Base-by-base conservation (phyloP, 208 protist genomes). In the Pavlovales sp. region DNA sequence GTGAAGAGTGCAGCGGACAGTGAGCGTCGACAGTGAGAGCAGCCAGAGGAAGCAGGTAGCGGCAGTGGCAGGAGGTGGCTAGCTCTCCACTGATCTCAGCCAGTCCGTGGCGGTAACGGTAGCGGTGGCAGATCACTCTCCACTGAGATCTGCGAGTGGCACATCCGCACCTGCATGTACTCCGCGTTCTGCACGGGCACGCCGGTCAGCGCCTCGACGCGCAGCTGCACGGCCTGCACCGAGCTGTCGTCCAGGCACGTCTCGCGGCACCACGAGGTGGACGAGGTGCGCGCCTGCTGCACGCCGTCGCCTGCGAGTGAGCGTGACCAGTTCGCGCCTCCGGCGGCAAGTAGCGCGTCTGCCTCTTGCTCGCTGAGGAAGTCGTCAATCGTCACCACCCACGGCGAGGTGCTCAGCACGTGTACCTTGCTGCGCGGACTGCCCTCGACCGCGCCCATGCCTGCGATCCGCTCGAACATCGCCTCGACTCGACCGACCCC, bases 251-350 rank as follows among this genome's bases (percentile, higher is more conserved):
- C 1, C 34, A 22, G 22, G 66, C 82, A 86, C 8, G 4, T 32
- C 22, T 5, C 1, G 18, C 32, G 0, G 82, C 82, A 86, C 82
- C 82, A 86, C 11, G 82, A 28, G 37, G 82, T 86, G 30, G 82
- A 86, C 26, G 82, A 86, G 1, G 82, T 86, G 18, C 82, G 44
- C 20, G 77, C 82, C 7, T 44, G 30, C 36, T 75, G 46, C 34
- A 77, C 82, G 41, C 82, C 82, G 39, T 86, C 82, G 18, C 82
- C 82, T 2, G 82, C 82, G 7, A 77, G 0, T 14, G 82, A 86
- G 36, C 82, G 82, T 0, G 0, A 4, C 36, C 18, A 86, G 36
- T 44, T 5, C 18, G 2, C 37, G 0, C 36, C 36, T 11, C 82
- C 82, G 22, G 11, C 22, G 22, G 10, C 7, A 36, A 75, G 18